phyloP scores from a whole-genome alignment of 257 asterid genomes.

The Scutellaria galericulata region DNA sequence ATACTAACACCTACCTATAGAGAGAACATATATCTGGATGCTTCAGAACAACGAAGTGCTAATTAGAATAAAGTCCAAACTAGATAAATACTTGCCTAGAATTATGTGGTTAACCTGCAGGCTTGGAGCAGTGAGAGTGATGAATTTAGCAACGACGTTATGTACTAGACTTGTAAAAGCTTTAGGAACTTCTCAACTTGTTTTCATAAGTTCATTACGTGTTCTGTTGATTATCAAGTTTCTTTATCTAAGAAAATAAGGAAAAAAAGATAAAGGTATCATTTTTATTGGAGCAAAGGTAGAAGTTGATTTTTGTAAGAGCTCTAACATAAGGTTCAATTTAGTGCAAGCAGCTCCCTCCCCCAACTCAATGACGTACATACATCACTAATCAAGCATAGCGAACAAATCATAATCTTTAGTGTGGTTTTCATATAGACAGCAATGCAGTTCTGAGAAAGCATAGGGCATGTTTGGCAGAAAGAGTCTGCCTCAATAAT shows the following conservation, averaged over 20 bases:
- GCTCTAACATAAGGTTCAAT: not conserved
- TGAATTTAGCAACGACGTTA: not conserved
- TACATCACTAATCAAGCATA: not conserved
- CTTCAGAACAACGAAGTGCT: not conserved
- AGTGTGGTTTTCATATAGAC: conserved; percentile 1
- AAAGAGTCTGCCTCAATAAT: not conserved
- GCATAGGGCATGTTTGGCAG: conserved; percentile 1
- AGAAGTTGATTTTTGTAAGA: not conserved
- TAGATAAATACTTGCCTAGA: not conserved
- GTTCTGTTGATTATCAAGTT: not conserved
- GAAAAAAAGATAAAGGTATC: not conserved
- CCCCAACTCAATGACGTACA: not conserved
- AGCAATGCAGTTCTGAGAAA: not conserved
- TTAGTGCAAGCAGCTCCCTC: not conserved
- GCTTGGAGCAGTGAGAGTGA: conserved; percentile 16
- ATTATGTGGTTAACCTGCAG: not conserved
- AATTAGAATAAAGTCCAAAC: conserved; percentile 9
- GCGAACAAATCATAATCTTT: not conserved
- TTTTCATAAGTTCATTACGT: not conserved
- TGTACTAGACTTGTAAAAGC: not conserved
- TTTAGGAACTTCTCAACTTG: not conserved
- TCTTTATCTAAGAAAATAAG: not conserved
- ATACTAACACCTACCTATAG: not conserved
- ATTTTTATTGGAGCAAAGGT: not conserved
- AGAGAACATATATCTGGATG: conserved; percentile 17